Base-by-base conservation (phyloP, 2,329 filamentous ascomycete species). In the Stromatinia cepivora region DNA sequence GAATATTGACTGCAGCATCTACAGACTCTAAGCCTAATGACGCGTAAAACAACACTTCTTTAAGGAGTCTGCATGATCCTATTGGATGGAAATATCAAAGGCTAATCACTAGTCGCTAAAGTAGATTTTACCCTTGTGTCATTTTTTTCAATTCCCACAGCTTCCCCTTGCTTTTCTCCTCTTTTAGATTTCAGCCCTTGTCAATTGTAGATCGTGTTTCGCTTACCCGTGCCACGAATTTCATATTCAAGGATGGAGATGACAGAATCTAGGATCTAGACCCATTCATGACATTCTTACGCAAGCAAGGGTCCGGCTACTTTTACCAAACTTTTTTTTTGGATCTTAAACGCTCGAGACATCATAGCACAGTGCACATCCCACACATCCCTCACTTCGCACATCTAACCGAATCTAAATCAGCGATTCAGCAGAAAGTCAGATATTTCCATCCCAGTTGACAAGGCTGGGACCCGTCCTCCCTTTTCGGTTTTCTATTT, bases 401-500 rank as follows among this genome's bases (percentile, higher is more conserved):
- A 42, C 50, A 39, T 58, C 22, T 22, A 39, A 36, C 10, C 28
- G 22, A 56, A 56, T 50, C 45, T 11, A 28, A 46, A 46, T 25
- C 20, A 34, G 59, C 59, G 45, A 62, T 63, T 63, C 59, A 50
- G 59, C 13, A 68, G 39, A 28, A 17, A 46, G 4, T 61, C 45
- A 48, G 45, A 68, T 39, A 54, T 39, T 56, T 56, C 4, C 20
- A 54, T 56, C 66, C 66, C 46, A 25, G 66, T 39, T 28, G 50
- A 66, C 66, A 69, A 69, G 66, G 66, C 66, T 68, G 57, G 66
- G 66, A 36, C 58, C 54, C 50, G 66, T 34, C 56, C 56, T 67
- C 54, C 66, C 66, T 45, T 17, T 67, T 63, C 58, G 63, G 45
- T 45, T 52, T 54, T 62, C 36, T 31, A 13, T 34, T n/a, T 31